phyloP scores from a whole-genome alignment of 768 basidiomycete genomes.

The Tricholoma furcatifolium region DNA sequence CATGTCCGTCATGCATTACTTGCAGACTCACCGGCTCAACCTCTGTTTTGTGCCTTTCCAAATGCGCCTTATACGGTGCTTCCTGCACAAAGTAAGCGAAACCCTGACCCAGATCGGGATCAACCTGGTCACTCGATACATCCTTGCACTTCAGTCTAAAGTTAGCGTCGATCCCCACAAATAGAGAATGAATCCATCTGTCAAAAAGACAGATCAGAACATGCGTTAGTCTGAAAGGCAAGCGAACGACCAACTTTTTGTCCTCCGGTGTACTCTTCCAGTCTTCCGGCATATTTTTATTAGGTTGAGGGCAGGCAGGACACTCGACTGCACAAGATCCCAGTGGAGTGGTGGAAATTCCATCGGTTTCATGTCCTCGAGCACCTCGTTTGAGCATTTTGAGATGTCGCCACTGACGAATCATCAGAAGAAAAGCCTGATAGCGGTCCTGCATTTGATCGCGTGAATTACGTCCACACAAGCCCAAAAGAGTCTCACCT shows the following conservation, averaged over 20 bases:
- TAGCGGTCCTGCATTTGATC: too few species aligned
- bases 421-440: too few species aligned
- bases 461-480: not conserved
- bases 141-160: too few species aligned
- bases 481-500: not conserved
- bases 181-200: too few species aligned
- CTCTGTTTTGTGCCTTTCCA: too few species aligned
- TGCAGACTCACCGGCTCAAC: too few species aligned
- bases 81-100: constrained; percentile 17
- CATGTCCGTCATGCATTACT: too few species aligned
- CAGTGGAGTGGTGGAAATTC: not conserved
- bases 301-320: constrained; percentile 17
- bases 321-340: too few species aligned
- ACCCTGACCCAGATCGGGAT: constrained; percentile 11
- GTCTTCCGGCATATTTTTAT: constrained; percentile 22
- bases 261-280: constrained; percentile 18
- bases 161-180: too few species aligned
- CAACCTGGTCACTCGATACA: not conserved
- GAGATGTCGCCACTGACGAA: too few species aligned
- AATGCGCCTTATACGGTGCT: too few species aligned
- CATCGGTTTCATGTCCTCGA: constrained; percentile 2
- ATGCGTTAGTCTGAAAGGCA: not conserved
- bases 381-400: constrained; percentile 2
- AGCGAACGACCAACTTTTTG: too few species aligned
- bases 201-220: not conserved